Base-by-base conservation (phyloP, 208 protist species). In the Acanthamoeba royreba region DNA sequence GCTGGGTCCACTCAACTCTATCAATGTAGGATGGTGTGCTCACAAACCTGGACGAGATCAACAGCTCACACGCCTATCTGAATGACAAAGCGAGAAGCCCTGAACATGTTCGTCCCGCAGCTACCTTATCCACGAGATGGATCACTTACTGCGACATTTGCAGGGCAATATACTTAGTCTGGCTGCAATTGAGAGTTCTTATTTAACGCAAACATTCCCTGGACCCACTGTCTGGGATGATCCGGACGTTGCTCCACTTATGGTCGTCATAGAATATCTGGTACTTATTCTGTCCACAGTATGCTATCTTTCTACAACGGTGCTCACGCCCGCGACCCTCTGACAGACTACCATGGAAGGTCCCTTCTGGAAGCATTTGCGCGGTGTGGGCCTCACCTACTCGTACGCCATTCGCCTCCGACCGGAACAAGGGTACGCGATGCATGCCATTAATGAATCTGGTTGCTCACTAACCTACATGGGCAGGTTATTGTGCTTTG, bases 331-430 rank as follows among this genome's bases (percentile, higher is more conserved):
- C 22, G 49, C 49, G 49, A 58, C 22, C 15, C 49, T 8, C 43
- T 28, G 15, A 77, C 77, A 89, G 83, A 93, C 58, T 4, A 66
- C 45, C 13, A 79, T 95, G 49, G 95, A 97, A 87, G 96, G 96
- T 2, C 74, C 91, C 25, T 96, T 97, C 43, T 97, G 95, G 95
- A 95, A 83, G 49, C 15, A 86, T 22, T 0, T 97, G 4, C 79
- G 96, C 52, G 95, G 96, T 40, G 47, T 94, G 33, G 96, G 96
- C 45, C 63, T 95, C 15, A 43, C 79, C 9, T 97, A 97, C 52
- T 92, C 87, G 15, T 92, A 92, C 87, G 55, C 38, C 33, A 79
- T 92, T 7, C 46, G 40, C 13, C 42, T 79, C 45, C 15, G 46
- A 13, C 43, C 46, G 9, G 87, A 92, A 55, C 58, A 92, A 45